A percentile compares a stretch with the other conserved stretches of the same genome.
phyloP scores from a whole-genome alignment of 106 monocot genomes.

The Phalaenopsis equestris region DNA sequence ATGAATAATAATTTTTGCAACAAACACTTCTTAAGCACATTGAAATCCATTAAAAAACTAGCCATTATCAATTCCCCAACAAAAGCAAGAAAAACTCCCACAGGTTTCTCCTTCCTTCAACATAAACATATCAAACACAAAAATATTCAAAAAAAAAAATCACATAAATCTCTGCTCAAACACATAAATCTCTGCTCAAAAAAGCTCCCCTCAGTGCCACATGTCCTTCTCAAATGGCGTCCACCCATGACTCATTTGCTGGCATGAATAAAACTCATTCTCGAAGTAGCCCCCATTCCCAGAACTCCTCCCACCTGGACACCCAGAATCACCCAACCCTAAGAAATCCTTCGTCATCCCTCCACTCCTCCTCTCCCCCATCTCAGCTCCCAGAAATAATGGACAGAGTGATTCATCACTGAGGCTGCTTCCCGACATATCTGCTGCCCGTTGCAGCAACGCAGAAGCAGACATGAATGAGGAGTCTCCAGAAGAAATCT shows the following conservation, averaged over 20 bases:
- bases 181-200: too few relatives aligned
- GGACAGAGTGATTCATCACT: not conserved
- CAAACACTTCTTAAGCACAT: too few relatives aligned
- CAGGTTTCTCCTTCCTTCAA: too few relatives aligned
- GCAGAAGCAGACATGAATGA: conserved; percentile 30
- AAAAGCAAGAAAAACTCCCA: too few relatives aligned
- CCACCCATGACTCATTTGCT: not conserved
- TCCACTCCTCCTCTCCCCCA: not conserved
- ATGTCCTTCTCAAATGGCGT: not conserved
- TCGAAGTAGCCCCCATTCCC: not conserved
- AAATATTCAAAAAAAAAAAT: too few relatives aligned
- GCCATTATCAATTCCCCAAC: too few relatives aligned
- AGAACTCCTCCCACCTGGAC: not conserved
- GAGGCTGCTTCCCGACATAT: conserved; percentile 15
- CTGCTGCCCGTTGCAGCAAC: conserved; percentile 26
- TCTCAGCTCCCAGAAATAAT: not conserved
- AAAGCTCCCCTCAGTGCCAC: not conserved
- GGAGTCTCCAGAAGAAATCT: not conserved
- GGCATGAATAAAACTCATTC: not conserved
- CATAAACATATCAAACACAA: too few relatives aligned
- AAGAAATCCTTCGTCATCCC: conserved; percentile 32
- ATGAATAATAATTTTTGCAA: too few relatives aligned
- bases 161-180: too few relatives aligned
- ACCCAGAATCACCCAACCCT: conserved; percentile 4
- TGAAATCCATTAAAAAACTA: too few relatives aligned